phyloP scores from a whole-genome alignment of 2,329 filamentous ascomycete genomes.

The Hypoxylon sp. region DNA sequence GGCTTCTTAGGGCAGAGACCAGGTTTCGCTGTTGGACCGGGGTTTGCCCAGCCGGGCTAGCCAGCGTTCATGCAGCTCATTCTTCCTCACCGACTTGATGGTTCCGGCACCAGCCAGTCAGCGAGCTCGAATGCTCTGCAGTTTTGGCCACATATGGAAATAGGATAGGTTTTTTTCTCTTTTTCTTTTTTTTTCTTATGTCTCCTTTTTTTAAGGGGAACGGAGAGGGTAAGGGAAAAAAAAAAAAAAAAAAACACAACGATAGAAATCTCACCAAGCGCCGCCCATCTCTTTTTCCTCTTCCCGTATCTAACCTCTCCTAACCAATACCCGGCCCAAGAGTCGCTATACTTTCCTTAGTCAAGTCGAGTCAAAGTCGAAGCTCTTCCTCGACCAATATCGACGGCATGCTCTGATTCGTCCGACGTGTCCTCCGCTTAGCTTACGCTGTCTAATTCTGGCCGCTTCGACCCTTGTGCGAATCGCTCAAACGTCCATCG shows the following conservation, averaged over 20 bases:
- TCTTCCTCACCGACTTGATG: slow-evolving; percentile 55
- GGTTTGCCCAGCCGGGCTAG: slow-evolving; percentile 41
- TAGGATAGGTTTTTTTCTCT: no score
- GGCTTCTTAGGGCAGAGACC: slow-evolving; percentile 41
- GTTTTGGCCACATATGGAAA: slow-evolving; percentile 18
- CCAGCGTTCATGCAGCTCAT: slow-evolving; percentile 57
- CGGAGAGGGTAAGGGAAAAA: slow-evolving; percentile 14
- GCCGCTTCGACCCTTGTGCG: slow-evolving; percentile 27
- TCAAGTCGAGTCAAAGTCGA: no score
- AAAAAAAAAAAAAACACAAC: slow-evolving; percentile 10
- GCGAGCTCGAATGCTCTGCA: slow-evolving; percentile 22
- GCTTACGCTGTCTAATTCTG: slow-evolving; percentile 39
- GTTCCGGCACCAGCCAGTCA: slow-evolving; percentile 45
- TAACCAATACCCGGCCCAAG: slow-evolving; percentile 33
- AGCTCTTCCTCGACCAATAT: slow-evolving; percentile 33
- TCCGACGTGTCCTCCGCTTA: slow-evolving; percentile 31
- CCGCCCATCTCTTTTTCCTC: slow-evolving; percentile 15
- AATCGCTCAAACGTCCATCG: slow-evolving; percentile 42
- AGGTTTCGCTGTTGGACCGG: slow-evolving; percentile 41
- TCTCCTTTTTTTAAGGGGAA: slow-evolving; percentile 10
- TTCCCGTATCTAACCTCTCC: slow-evolving; percentile 21
- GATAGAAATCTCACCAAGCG: slow-evolving; percentile 11
- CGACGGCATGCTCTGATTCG: slow-evolving; percentile 39
- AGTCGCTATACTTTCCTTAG: slow-evolving; percentile 33
- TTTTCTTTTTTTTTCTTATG: no score